phyloP scores from a whole-genome alignment of 2,329 filamentous ascomycete genomes.

The Fusarium anguioides region DNA sequence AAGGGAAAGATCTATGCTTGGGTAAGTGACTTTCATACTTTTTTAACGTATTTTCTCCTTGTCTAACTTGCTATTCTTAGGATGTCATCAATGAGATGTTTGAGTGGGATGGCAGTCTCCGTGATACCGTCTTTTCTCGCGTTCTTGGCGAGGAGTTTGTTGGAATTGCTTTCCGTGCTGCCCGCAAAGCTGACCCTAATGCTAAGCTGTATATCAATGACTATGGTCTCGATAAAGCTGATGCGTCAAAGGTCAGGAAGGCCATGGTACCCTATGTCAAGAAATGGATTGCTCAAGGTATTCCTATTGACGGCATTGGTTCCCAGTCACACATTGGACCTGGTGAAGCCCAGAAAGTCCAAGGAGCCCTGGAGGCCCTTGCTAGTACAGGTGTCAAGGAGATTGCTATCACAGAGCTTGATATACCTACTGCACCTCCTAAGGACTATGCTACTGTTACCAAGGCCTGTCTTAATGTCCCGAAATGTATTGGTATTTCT shows the following conservation, averaged over 20 bases:
- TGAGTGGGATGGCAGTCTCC: constrained; percentile 69
- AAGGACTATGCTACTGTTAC: constrained; percentile 69
- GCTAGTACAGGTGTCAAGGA: constrained; percentile 64
- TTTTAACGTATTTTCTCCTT: too few species aligned
- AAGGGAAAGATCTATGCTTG: constrained; percentile 66
- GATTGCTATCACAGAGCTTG: constrained; percentile 74
- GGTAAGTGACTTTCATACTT: too few species aligned
- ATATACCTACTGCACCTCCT: constrained; percentile 68
- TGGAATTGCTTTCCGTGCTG: constrained; percentile 75
- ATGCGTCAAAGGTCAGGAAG: constrained; percentile 66
- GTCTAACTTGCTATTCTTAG: too few species aligned
- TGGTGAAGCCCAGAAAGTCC: constrained; percentile 49
- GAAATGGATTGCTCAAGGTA: constrained; percentile 70
- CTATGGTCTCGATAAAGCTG: constrained; percentile 72
- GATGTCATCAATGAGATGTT: constrained; percentile 76
- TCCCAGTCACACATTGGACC: constrained; percentile 65
- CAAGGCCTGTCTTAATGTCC: constrained; percentile 67
- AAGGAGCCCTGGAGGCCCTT: constrained; percentile 63
- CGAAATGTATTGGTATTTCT: constrained; percentile 73
- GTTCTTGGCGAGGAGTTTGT: constrained; percentile 78
- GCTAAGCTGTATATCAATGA: constrained; percentile 84
- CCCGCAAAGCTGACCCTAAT: constrained; percentile 71
- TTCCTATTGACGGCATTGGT: constrained; percentile 63
- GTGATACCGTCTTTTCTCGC: constrained; percentile 71
- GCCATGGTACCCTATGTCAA: constrained; percentile 69